A percentile compares a stretch with the other conserved stretches of the same genome.
Evolutionary conservation across 2,329 filamentous ascomycete species (phyloP).

Genomic region (Botrytis fragariae): DNA sequence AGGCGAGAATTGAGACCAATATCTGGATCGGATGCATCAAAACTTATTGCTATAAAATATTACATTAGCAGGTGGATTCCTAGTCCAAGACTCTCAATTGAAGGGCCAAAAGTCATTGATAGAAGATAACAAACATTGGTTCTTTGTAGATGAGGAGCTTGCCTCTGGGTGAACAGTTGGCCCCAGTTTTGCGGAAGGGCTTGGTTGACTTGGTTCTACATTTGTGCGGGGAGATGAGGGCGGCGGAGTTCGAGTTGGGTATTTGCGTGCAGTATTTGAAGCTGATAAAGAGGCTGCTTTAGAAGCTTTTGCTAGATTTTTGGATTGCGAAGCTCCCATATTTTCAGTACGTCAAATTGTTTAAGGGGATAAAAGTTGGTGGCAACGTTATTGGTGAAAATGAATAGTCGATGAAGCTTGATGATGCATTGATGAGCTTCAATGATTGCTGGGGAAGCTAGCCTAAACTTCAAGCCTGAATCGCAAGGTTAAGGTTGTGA

Average conservation of each 20-base stretch:
- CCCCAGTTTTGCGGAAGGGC: conserved; percentile 16
- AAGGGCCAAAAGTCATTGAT: background rate
- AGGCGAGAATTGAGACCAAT: conserved; percentile 30
- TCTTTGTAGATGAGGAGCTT: conserved; percentile 13
- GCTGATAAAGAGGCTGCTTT: conserved; percentile 25
- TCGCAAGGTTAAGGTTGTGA: background rate
- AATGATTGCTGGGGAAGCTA: conserved; percentile 1
- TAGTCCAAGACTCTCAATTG: background rate
- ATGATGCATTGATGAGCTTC: background rate
- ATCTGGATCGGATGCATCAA: conserved; percentile 26
- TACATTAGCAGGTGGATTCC: background rate
- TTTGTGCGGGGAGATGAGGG: conserved; percentile 21
- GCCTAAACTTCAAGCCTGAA: background rate
- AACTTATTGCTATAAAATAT: conserved; percentile 20
- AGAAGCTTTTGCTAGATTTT: conserved; percentile 28
- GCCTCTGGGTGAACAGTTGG: conserved; percentile 24
- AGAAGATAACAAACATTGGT: conserved; percentile 18
- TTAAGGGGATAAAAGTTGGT: background rate
- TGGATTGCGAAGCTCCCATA: conserved; percentile 36
- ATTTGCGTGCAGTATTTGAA: conserved; percentile 33
- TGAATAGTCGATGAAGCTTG: background rate
- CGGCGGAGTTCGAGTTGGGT: conserved; percentile 33
- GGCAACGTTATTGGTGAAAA: background rate
- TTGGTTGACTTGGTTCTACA: conserved; percentile 13
- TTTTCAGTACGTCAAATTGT: background rate